Conservation (phyloP, 1,284 basidiomycete genomes). For the Fomitopsis pinicola region DNA sequence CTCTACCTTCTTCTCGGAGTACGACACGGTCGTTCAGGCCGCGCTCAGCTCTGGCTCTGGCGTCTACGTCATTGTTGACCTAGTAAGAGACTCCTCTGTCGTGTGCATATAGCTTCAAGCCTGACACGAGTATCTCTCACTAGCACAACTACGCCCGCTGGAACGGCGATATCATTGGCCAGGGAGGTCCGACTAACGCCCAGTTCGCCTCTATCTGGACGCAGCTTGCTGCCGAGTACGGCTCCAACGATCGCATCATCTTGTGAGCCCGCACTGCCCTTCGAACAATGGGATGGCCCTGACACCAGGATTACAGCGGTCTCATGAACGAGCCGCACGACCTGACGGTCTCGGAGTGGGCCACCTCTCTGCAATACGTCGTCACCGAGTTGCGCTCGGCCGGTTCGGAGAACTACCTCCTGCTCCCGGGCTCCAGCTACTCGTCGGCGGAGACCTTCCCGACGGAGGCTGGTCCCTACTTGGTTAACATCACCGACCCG, state of each 20-base stretch:
- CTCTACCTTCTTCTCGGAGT: slow-evolving; percentile 39
- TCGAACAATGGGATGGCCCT: neutral
- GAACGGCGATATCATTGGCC: slow-evolving; percentile 45
- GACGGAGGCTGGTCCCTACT: slow-evolving; percentile 45
- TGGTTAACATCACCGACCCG: slow-evolving; percentile 53
- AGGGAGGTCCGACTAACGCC: slow-evolving; percentile 50
- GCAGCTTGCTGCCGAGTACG: slow-evolving; percentile 49
- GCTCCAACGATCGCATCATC: slow-evolving; percentile 42
- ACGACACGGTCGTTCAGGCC: slow-evolving; percentile 46
- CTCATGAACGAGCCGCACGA: slow-evolving; percentile 55
- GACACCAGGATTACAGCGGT: slow-evolving; percentile 21
- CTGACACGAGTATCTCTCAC: neutral
- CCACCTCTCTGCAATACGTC: slow-evolving; percentile 39
- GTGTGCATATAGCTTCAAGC: neutral
- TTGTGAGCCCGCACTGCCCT: slow-evolving; percentile 26
- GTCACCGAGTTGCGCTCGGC: slow-evolving; percentile 47
- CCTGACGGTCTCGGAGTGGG: slow-evolving; percentile 39
- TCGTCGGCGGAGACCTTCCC: slow-evolving; percentile 44
- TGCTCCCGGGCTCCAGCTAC: slow-evolving; percentile 41
- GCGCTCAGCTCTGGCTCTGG: slow-evolving; percentile 36
- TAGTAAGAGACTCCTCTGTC: slow-evolving; percentile 21
- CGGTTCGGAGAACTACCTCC: slow-evolving; percentile 43
- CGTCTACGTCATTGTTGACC: slow-evolving; percentile 50
- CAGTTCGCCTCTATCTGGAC: slow-evolving; percentile 51
- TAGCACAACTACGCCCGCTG: slow-evolving; percentile 51